A percentile compares a stretch with the other conserved stretches of the same genome.
These are phyloP conservation scores for Picea sitchensis DNA, from an alignment of 75 land plant genomes.

Conservation along the genomic window DNA sequence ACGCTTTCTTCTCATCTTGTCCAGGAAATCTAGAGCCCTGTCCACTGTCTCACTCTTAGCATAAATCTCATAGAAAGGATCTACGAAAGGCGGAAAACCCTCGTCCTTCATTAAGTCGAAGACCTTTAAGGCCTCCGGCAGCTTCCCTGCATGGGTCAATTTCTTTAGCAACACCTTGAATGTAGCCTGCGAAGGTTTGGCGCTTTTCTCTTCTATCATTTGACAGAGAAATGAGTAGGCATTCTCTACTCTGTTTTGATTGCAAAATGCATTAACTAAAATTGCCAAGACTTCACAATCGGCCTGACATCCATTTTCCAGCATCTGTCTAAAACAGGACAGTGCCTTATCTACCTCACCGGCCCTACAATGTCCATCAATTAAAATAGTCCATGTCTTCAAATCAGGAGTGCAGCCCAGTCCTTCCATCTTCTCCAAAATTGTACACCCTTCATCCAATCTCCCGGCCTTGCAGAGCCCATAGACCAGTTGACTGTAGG, in stretches of 20 bases:
- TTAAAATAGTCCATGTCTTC: constrained; percentile 70
- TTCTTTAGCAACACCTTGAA: constrained; percentile 42
- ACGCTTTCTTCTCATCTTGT: constrained; percentile 23
- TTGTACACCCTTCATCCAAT: constrained; percentile 54
- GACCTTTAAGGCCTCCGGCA: constrained; percentile 59
- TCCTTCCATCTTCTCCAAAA: constrained; percentile 64
- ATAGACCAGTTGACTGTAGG: constrained; percentile 64
- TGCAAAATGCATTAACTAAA: constrained; percentile 39
- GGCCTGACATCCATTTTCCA: constrained; percentile 34
- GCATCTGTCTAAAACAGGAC: constrained; percentile 45
- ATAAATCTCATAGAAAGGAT: constrained; percentile 41
- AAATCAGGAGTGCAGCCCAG: constrained; percentile 59
- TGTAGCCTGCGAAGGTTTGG: constrained; percentile 60
- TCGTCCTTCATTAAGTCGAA: constrained; percentile 48
- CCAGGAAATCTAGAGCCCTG: constrained; percentile 48
- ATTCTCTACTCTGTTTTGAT: constrained; percentile 20
- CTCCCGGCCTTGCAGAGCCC: constrained; percentile 61
- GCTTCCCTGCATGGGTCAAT: constrained; percentile 31
- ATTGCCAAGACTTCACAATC: constrained; percentile 59
- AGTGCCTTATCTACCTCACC: constrained; percentile 50
- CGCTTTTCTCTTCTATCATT: constrained; percentile 26
- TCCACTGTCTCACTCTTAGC: constrained; percentile 51
- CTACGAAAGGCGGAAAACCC: constrained; percentile 45
- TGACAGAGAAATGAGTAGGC: constrained; percentile 45
- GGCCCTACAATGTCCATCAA: constrained; percentile 52